Evolutionary conservation across 2,329 filamentous ascomycete species (phyloP), one percentile per base, ranked within the genome.

Genomic region (Trichophyton rubrum): DNA sequence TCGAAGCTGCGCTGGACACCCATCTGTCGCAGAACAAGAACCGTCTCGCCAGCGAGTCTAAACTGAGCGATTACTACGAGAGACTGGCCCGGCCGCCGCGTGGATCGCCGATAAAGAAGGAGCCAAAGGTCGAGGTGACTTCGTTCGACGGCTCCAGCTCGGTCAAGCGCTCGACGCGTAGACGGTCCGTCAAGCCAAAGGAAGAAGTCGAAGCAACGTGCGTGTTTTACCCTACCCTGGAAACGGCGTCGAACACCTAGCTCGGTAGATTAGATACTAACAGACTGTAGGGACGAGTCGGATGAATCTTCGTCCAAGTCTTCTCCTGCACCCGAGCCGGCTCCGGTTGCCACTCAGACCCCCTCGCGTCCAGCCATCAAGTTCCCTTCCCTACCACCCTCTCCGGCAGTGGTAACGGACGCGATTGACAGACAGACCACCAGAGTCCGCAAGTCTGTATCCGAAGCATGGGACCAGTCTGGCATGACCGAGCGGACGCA

Each of bases 21-120:
- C 85, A 85, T 74, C 82, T 95, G 53, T 80, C 83, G 66, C 79
- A 82, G 64, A 87, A 96, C 76, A 79, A 82, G 67, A 77, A 82
- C 64, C 80, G 79, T 63, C 86, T 88, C 70, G 78, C 81, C 59
- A 77, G 78, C 62, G 83, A 90, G 65, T 75, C 85, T 60, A 79
- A 78, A 60, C 82, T 96, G 70, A 76, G 81, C 63, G 84, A 87
- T 62, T 96, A 90, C 80, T 96, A 89, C 78, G 83, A 80, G 80
- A 73, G 70, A 67, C 60, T 75, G 56, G 64, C 62, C 43, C 71
- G 60, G 72, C 77, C 69, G 53, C 70, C 66, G 63, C 72, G 65
- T 64, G 62, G 62, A 51, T 81, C 80, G 56, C 80, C 80, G 5
- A 70, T 77, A 43, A 82, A 82, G 71, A 75, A 74, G 66, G 77